Conservation (phyloP, 306 rosid species). For the Trifolium dubium region DNA sequence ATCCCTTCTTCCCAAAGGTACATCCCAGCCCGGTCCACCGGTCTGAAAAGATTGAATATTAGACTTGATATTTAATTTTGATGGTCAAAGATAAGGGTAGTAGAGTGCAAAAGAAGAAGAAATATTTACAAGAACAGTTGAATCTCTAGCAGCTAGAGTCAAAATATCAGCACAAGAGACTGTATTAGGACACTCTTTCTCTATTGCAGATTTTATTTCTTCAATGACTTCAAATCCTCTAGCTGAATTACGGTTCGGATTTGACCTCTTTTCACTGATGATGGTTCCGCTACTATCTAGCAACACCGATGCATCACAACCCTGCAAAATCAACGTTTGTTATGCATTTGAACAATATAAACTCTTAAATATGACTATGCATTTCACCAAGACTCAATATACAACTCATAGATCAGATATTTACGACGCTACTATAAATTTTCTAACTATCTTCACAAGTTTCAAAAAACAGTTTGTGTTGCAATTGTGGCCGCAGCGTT, state of each 20-base stretch:
- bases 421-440: conserved; percentile 9
- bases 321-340: conserved; percentile 57
- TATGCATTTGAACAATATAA: conserved; percentile 18
- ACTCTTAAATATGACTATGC: background rate
- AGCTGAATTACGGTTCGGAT: conserved; percentile 77
- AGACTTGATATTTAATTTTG: background rate
- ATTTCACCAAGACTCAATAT: background rate
- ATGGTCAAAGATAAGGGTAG: background rate
- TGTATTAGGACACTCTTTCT: conserved; percentile 78
- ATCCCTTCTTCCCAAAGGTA: conserved; percentile 88
- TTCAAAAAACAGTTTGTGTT: background rate
- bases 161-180: conserved; percentile 94
- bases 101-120: conserved; percentile 19
- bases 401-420: background rate
- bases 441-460: background rate
- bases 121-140: conserved; percentile 69
- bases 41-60: conserved; percentile 53
- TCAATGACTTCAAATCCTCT: conserved; percentile 86
- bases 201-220: conserved; percentile 84
- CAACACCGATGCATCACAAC: conserved; percentile 85
- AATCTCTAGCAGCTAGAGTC: conserved; percentile 88
- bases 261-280: conserved; percentile 77
- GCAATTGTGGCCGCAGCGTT: background rate
- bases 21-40: conserved; percentile 89
- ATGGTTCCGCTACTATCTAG: conserved; percentile 78